phyloP scores from a whole-genome alignment of 2,329 filamentous ascomycete genomes.

The Aureobasidium musti region DNA sequence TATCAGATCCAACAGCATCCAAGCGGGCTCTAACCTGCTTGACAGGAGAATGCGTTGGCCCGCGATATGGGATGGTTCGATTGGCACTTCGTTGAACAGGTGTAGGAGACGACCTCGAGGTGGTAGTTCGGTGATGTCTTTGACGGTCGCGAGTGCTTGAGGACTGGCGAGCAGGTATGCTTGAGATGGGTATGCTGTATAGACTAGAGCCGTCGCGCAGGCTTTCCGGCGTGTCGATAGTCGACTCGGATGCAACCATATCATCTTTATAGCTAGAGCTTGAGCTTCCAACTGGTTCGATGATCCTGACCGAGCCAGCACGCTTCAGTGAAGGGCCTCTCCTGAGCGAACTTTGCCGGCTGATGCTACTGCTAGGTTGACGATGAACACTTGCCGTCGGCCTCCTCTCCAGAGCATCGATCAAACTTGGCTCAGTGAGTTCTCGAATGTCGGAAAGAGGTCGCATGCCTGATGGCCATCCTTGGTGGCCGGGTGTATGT shows the following conservation, averaged over 20 bases:
- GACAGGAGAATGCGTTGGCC: conserved; percentile 53
- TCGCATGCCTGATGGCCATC: conserved; percentile 42
- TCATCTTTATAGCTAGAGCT: conserved; percentile 30
- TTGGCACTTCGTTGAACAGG: conserved; percentile 30
- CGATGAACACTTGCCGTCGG: conserved; percentile 26
- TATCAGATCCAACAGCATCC: conserved; percentile 49
- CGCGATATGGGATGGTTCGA: conserved; percentile 48
- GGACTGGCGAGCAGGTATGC: conserved; percentile 51
- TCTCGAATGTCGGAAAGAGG: conserved; percentile 55
- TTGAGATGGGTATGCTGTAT: conserved; percentile 50
- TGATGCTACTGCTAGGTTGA: conserved; percentile 22
- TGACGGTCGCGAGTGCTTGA: conserved; percentile 40
- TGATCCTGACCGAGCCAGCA: conserved; percentile 36
- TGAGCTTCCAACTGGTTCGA: conserved; percentile 28
- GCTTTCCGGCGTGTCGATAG: conserved; percentile 32
- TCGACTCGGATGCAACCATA: conserved; percentile 37
- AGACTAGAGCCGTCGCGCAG: conserved; percentile 46
- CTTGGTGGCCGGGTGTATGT: not conserved
- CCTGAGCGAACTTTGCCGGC: conserved; percentile 34
- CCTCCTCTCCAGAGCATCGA: conserved; percentile 36
- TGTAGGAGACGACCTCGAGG: conserved; percentile 24
- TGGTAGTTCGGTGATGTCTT: not conserved
- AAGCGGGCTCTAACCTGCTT: conserved; percentile 47
- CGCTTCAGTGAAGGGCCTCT: conserved; percentile 34
- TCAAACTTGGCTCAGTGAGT: conserved; percentile 52